Evolutionary conservation across 768 basidiomycete species (phyloP), one percentile per base, ranked within the genome.

Genomic region (Lactifluus volemus): DNA sequence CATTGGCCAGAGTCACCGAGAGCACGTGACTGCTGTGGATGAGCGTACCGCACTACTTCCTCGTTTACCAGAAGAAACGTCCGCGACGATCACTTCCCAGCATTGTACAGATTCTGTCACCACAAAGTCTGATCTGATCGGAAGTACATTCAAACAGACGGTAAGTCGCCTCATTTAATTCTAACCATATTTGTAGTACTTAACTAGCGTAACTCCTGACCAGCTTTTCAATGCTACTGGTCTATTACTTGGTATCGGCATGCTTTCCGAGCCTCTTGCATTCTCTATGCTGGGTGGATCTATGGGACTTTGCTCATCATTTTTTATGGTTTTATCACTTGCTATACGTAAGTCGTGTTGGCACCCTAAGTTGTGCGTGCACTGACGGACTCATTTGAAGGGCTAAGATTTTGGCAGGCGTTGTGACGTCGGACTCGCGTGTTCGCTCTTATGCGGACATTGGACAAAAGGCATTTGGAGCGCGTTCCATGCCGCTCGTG

Each of bases 271-370:
- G 69, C 92, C 93, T 0, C 77, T 97, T 29, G 95, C 95, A 0
- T 96, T 97, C 68, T 84, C 93, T 92, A 91, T 67, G 83, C 92
- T 2, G 96, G 95, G 3, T 98, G 95, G 95, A 73, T 86, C 17
- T 76, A 79, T 41, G 95, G 96, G 0, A 86, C 85, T 0, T 7
- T 80, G 29, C 75, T 98, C 15, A 82, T 96, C 59, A 69, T 90
- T 11, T 81, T 82, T 55, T 94, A 92, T 67, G 92, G 88, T 0
- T 78, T 80, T 60, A 72, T 95, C 17, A 87, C 92, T 8, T 96
- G 92, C 69, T 91, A 97, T 72, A 94, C 92, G 92, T 94, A 68
- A 59, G 88, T 80, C 8, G 49, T 42, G 41, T 30, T 25, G 61
- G 29, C 39, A 42, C 42, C 41, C 29, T 9, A 36, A 39, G 29